Evolutionary conservation across 2,329 filamentous ascomycete species (phyloP).

Genomic region (Monosporascus ibericus): DNA sequence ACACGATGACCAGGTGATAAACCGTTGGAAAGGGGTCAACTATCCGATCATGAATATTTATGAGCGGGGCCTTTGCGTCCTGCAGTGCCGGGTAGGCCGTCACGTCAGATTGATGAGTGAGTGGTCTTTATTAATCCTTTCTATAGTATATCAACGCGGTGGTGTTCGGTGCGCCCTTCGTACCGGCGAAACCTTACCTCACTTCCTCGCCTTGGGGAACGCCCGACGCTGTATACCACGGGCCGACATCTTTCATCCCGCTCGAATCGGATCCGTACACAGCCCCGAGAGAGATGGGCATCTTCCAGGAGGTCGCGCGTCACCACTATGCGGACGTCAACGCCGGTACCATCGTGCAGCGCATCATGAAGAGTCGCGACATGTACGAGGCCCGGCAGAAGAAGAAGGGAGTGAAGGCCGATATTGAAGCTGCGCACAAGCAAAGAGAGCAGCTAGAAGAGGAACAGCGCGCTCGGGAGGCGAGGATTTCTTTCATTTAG

Average conservation of each 20-base stretch:
- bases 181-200: conserved; percentile 74
- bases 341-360: conserved; percentile 81
- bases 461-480: conserved; percentile 46
- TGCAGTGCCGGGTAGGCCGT: conserved; percentile 76
- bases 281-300: conserved; percentile 72
- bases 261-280: conserved; percentile 74
- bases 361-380: conserved; percentile 81
- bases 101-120: not conserved
- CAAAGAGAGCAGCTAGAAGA: conserved; percentile 57
- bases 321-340: conserved; percentile 87
- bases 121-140: conserved; percentile 10
- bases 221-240: conserved; percentile 84
- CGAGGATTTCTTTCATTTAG: conserved; percentile 20
- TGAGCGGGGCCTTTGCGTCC: conserved; percentile 87
- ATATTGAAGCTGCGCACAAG: conserved; percentile 62
- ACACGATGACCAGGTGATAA: conserved; percentile 92
- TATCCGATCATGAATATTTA: conserved; percentile 99
- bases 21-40: conserved; percentile 93
- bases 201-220: conserved; percentile 65
- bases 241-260: conserved; percentile 88
- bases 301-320: conserved; percentile 71
- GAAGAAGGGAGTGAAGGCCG: conserved; percentile 81
- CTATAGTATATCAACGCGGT: conserved; percentile 76
- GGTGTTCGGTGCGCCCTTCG: conserved; percentile 85
- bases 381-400: conserved; percentile 89